Conservation (phyloP, 2,329 filamentous ascomycete species). For the Colletotrichum spinosum region DNA sequence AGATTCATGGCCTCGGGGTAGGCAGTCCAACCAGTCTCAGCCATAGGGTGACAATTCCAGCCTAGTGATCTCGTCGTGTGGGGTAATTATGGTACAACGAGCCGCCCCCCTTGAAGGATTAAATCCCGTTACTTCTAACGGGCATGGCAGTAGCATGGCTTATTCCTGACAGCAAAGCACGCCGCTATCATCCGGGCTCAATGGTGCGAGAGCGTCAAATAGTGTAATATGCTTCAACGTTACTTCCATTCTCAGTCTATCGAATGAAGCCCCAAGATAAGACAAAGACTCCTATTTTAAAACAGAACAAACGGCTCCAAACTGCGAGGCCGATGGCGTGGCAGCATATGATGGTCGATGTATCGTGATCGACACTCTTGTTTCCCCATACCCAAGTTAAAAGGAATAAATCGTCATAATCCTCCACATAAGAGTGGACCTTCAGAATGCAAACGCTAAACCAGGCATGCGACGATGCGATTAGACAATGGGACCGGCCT, state of each 20-base stretch:
- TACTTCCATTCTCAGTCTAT: conserved; percentile 28
- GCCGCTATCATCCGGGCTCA: no score
- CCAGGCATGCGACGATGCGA: conserved; percentile 2
- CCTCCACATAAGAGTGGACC: conserved; percentile 9
- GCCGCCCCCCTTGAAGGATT: no score
- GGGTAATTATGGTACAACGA: no score
- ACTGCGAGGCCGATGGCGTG: conserved; percentile 7
- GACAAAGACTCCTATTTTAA: conserved; percentile 27
- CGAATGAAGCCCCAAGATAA: conserved; percentile 16
- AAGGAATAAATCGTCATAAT: conserved; percentile 6
- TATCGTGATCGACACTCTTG: conserved; percentile 29
- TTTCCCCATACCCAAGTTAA: conserved; percentile 31
- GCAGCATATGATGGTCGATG: conserved; percentile 20
- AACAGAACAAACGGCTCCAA: conserved; percentile 8
- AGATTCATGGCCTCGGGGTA: neutral
- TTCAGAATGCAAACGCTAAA: conserved; percentile 19
- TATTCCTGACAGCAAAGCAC: no score
- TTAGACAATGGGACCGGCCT: conserved; percentile 65
- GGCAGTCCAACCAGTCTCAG: no score
- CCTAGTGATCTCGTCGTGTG: no score
- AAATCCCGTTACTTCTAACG: no score
- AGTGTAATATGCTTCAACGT: neutral
- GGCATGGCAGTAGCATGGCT: no score
- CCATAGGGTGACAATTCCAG: no score
- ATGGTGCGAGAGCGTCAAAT: neutral